Base-by-base conservation (phyloP, 2,329 filamentous ascomycete genomes). In the Xylaria sp. region DNA sequence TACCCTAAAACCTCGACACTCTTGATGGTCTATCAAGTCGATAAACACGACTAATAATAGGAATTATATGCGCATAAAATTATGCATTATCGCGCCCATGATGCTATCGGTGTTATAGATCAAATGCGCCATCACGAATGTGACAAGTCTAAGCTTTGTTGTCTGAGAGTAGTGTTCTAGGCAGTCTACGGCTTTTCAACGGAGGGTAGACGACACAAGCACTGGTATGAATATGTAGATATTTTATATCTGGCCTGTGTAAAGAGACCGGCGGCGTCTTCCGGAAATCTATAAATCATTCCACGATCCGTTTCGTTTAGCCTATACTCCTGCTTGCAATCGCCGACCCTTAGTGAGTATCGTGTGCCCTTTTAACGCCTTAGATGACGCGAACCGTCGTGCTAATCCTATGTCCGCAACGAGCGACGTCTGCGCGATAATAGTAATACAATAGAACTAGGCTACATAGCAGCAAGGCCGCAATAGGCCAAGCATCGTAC, bases 361-460 rank as follows among this genome's bases (percentile, higher is more conserved):
- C 47, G 42, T 58, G 51, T 14, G 8, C 21, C n/a, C n/a, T 14
- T 45, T 27, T 21, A 47, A n/a, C 53, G 45, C 58, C 51, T 21
- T 53, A 32, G 36, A 30, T 42, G 39, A n/a, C 21, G 6, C 14
- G 51, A 8, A 51, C 21, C 17, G 19, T 17, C 12, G 39, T 47
- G 39, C 21, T n/a, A 21, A 24, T 48, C 32, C 45, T 11, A 48
- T 30, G 53, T 21, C 14, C 39, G 27, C 11, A 55, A 64, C 17
- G 32, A 57, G 36, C 19, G 55, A 19, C 54, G 27, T 21, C 55
- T 19, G 48, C 48, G 27, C 21, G 32, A 39, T 9, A 54, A 21
- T 61, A 57, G 48, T 68, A 61, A 19, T 68, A 68, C 65, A 68
- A 5, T 45, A 53, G 19, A 55, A 61, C n/a, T 21, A 11, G 45